Base-by-base conservation (phyloP, 139 green algal genomes). In the Ettlia oleoabundans region DNA sequence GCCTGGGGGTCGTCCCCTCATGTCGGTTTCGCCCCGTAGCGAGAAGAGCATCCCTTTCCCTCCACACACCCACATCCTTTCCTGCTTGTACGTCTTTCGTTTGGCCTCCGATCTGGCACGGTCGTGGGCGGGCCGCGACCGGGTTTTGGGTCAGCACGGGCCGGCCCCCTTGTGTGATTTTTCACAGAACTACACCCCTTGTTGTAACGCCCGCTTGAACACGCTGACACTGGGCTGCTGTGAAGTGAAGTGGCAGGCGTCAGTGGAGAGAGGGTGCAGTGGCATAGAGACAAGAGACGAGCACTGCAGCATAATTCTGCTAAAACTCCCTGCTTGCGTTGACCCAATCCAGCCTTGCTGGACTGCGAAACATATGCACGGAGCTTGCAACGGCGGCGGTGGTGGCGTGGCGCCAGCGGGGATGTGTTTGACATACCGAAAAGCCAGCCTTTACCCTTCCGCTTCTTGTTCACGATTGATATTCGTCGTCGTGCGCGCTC, bases 81-180 rank as follows among this genome's bases (percentile, higher is more conserved):
- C 51, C 71, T 67, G 71, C 71, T 78, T 78, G 71, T 78, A 78
- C 35, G 71, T 78, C 55, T 65, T 65, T 65, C n/a, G 21, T 65
- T 41, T 65, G 42, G 41, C 64, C 35, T 71, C 64, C 37, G 30
- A 65, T 66, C 51, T 78, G 68, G 41, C 68, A 76, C 58, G 71
- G 71, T 43, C 33, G 71, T 47, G 51, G 26, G 33, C 65, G 32
- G 37, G 65, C 65, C 65, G 24, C 65, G 37, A 72, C 37, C 65
- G 37, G 65, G 37, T 72, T 72, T 72, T 72, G 37, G 33, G 33
- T 72, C 65, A 72, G 65, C 65, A 21, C 32, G 69, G 40, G 69
- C 71, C 71, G 33, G 41, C 24, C 38, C n/a, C n/a, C 71, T 32
- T 66, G 71, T 78, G 69, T 42, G 3, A 9, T 55, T 37, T 21